Conservation (phyloP, 1,139 yeast species). For the Taphrina wiesneri region DNA sequence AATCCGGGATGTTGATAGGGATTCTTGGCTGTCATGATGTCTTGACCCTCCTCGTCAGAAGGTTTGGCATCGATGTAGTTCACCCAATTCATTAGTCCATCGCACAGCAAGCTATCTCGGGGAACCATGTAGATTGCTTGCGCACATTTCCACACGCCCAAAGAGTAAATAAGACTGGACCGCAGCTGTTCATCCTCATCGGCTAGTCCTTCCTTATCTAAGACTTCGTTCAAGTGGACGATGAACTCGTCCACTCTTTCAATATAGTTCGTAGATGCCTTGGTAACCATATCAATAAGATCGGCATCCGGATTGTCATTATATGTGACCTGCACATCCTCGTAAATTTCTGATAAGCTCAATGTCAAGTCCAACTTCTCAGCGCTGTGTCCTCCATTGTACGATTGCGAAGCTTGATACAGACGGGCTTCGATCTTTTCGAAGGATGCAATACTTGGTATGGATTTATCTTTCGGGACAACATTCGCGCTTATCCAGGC, state of each 20-base stretch:
- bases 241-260: neutral
- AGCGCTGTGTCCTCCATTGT: slow-evolving; percentile 47
- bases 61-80: slow-evolving; percentile 41
- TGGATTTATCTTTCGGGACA: slow-evolving; percentile 38
- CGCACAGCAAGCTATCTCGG: neutral
- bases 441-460: slow-evolving; percentile 40
- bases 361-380: slow-evolving; percentile 42
- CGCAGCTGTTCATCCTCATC: slow-evolving; percentile 14
- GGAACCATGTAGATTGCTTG: slow-evolving; percentile 34
- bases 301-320: neutral
- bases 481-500: slow-evolving; percentile 46
- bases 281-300: slow-evolving; percentile 15
- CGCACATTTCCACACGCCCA: slow-evolving; percentile 26
- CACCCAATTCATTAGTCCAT: slow-evolving; percentile 39
- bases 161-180: slow-evolving; percentile 10
- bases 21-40: slow-evolving; percentile 40
- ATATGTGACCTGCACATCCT: neutral
- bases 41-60: slow-evolving; percentile 39
- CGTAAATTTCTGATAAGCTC: slow-evolving; percentile 1
- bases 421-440: slow-evolving; percentile 45
- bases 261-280: neutral
- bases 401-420: slow-evolving; percentile 45
- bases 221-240: slow-evolving; percentile 11
- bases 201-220: slow-evolving; percentile 20
- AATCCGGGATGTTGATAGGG: slow-evolving; percentile 53